These are phyloP conservation scores for Coleophoma eucalyptorum DNA, from an alignment of 2,329 filamentous ascomycete genomes.

Conservation along the genomic window DNA sequence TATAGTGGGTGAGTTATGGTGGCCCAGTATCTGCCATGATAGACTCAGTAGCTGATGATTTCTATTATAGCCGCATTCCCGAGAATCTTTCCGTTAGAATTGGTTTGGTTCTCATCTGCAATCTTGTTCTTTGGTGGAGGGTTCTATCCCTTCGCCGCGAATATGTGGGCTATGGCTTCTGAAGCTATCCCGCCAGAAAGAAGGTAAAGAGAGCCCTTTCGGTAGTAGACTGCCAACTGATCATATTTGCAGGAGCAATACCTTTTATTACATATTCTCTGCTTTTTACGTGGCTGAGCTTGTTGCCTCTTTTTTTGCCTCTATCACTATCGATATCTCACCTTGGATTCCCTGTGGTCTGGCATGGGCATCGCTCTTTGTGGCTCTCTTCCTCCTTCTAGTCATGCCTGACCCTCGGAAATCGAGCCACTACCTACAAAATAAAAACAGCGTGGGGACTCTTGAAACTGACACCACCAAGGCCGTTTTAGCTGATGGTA, in stretches of 20 bases:
- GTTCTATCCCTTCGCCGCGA: constrained; percentile 22
- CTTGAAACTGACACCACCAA: background rate
- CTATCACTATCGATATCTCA: constrained; percentile 23
- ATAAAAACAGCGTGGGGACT: background rate
- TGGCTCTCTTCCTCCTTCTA: constrained; percentile 16
- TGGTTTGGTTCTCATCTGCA: constrained; percentile 24
- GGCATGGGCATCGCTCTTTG: constrained; percentile 16
- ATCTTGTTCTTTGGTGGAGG: constrained; percentile 25
- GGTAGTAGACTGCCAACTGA: too few species aligned
- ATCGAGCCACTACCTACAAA: background rate
- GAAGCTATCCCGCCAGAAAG: constrained; percentile 18
- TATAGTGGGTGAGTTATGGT: constrained; percentile 20
- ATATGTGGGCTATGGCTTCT: constrained; percentile 28
- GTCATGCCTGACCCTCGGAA: constrained; percentile 14
- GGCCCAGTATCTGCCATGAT: background rate
- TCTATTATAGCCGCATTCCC: constrained; percentile 22
- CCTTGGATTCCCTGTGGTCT: constrained; percentile 25
- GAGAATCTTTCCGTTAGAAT: constrained; percentile 15
- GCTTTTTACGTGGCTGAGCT: constrained; percentile 27
- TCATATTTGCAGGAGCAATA: constrained; percentile 17
- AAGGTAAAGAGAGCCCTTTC: constrained; percentile 9
- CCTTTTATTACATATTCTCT: constrained; percentile 28
- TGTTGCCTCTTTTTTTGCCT: constrained; percentile 21
- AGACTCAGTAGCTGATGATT: background rate
- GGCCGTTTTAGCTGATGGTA: constrained; percentile 3